Base-by-base conservation (phyloP, 2,329 filamentous ascomycete species). In the Cordyceps cateniannulata region DNA sequence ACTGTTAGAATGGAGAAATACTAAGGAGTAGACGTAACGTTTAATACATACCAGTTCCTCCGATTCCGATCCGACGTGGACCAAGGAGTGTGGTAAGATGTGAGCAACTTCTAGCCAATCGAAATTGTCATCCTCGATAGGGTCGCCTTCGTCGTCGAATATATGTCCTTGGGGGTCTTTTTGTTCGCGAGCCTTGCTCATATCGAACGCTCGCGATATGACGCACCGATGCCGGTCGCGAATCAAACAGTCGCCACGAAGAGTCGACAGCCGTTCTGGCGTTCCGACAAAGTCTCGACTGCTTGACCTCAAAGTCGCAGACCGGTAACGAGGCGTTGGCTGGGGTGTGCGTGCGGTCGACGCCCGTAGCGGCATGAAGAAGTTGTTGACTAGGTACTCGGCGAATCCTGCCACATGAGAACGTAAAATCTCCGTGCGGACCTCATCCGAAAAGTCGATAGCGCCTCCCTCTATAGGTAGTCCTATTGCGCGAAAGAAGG, bases 61-160 rank as follows among this genome's bases (percentile, higher is more conserved):
- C n/a, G n/a, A n/a, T n/a, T 45, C 49, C 40, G 49, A 56, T 18
- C 48, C 22, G 7, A 50, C 40, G 45, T 63, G 58, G 18, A 59
- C 40, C 14, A 63, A 55, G 32, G 62, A 63, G 45, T 62, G 62
- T n/a, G 62, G 63, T 27, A 65, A 45, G 45, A 63, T 62, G 45
- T 65, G 63, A 18, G 65, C 65, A 9, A 65, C 63, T 40, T 65
- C 63, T n/a, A 64, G 55, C 25, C 20, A 22, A 5, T 49, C 48
- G 58, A 61, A 60, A 42, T 42, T 44, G n/a, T 22, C 44, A 49
- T 55, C 40, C 16, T n/a, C 14, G 14, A 55, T 55, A 27, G 52
- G 24, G 16, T 55, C 25, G 38, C 35, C 52, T 25, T 55, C 24
- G 10, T 55, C 47, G n/a, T 49, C 47, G 16, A 49, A 29, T 49